phyloP scores from a whole-genome alignment of 176 grass and related monocot genomes.

The Avena insularis region DNA sequence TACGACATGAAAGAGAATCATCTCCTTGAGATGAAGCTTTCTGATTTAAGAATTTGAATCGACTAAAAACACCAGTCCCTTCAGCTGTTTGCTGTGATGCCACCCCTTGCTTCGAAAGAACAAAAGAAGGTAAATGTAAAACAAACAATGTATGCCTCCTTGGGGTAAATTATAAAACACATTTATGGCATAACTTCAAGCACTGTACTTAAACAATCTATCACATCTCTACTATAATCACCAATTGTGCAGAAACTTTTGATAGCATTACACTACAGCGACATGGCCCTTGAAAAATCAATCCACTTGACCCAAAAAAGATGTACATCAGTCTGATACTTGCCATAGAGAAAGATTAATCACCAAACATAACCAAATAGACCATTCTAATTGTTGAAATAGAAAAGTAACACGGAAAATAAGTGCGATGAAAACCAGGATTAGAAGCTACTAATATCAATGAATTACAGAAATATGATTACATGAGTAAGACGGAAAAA shows the following conservation, averaged over 20 bases:
- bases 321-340: constrained; percentile 6
- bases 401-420: background rate
- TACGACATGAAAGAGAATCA: constrained; percentile 70
- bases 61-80: constrained; percentile 64
- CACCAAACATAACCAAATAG: background rate
- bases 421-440: background rate
- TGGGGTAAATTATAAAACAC: constrained; percentile 7
- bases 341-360: background rate
- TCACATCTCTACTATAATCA: constrained; percentile 22
- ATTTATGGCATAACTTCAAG: constrained; percentile 11
- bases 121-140: constrained; percentile 41
- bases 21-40: constrained; percentile 61
- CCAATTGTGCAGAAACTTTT: background rate
- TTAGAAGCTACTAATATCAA: constrained; percentile 2
- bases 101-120: constrained; percentile 75
- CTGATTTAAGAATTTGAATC: constrained; percentile 71
- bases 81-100: constrained; percentile 63
- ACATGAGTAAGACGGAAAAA: background rate
- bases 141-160: constrained; percentile 6
- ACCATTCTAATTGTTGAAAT: background rate
- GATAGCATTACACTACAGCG: background rate
- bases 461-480: constrained; percentile 7
- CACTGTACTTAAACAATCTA: constrained; percentile 37
- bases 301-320: background rate
- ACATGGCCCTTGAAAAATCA: constrained; percentile 14